Percentiles rank a stretch among this genome's conserved stretches.
Conservation (phyloP, 225 moss, liverwort and hornwort genomes). For the Bryoerythrophyllum caledonicum region DNA sequence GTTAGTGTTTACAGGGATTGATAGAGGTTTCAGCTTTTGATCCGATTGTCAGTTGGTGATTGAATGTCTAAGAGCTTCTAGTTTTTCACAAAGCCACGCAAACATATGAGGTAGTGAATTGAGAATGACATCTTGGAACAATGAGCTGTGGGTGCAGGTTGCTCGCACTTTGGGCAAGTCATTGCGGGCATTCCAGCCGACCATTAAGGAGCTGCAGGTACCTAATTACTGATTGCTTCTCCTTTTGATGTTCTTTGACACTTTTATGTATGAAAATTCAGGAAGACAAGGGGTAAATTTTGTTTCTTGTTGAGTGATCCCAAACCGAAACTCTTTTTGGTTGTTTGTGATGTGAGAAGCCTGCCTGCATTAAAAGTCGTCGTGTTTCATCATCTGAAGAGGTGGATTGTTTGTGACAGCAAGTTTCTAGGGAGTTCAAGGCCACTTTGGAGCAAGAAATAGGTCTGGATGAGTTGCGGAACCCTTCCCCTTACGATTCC, state of each 20-base stretch:
- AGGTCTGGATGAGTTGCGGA: constrained; percentile 93
- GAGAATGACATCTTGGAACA: neutral
- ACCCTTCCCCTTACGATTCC: constrained; percentile 47
- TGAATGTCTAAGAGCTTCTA: too few species aligned
- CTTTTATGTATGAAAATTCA: neutral
- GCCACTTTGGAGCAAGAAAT: constrained; percentile 97
- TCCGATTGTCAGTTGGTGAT: too few species aligned
- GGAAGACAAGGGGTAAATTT: neutral
- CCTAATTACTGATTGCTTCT: neutral
- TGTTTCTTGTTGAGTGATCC: neutral
- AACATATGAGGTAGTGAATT: neutral
- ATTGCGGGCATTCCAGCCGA: constrained; percentile 86
- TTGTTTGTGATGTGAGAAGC: neutral
- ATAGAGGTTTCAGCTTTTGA: neutral
- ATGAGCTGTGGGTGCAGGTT: constrained; percentile 48
- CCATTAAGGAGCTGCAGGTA: constrained; percentile 96
- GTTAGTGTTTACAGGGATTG: neutral
- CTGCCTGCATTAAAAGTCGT: neutral
- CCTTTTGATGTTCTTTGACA: neutral
- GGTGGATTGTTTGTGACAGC: constrained; percentile 52
- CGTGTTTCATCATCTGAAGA: constrained; percentile 1
- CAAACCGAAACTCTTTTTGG: too few species aligned
- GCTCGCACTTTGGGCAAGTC: constrained; percentile 94
- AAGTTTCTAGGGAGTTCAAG: constrained; percentile 97
- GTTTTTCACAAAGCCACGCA: neutral